Evolutionary conservation across 352 stramenopile genomes (phyloP).

Genomic region (Globisporangium carolinianum): DNA sequence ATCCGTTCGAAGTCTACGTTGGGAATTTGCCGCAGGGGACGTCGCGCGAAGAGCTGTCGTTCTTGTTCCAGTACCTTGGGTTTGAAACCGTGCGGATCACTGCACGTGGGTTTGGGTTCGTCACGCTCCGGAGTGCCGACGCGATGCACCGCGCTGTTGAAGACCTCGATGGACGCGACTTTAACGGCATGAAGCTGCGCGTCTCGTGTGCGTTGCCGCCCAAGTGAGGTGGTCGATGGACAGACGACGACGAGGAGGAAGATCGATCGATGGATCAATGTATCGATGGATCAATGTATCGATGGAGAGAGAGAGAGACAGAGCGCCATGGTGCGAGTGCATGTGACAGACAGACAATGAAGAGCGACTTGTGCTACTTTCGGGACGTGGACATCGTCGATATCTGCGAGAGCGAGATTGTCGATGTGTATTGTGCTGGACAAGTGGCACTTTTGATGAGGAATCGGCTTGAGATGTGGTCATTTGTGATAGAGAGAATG

Average conservation of each 20-base stretch:
- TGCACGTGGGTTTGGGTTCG: constrained; percentile 73
- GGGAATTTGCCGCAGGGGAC: constrained; percentile 77
- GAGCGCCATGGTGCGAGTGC: no score
- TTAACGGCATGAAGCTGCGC: constrained; percentile 72
- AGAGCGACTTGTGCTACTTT: no score
- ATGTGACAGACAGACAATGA: no score
- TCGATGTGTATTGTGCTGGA: not conserved
- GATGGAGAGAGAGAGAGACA: no score
- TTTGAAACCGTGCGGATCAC: constrained; percentile 85
- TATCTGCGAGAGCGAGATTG: not conserved
- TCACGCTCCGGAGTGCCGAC: constrained; percentile 68
- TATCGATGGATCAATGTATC: no score
- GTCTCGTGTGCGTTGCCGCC: constrained; percentile 54
- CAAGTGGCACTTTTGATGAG: no score
- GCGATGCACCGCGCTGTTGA: constrained; percentile 77
- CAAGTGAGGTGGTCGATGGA: constrained; percentile 17
- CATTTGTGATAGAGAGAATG: not conserved
- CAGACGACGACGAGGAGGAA: not conserved
- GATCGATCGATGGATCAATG: not conserved
- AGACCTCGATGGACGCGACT: constrained; percentile 72
- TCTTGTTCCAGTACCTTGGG: constrained; percentile 74
- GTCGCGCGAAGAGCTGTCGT: constrained; percentile 70
- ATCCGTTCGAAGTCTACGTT: constrained; percentile 78
- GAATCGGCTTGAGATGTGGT: no score
- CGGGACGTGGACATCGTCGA: no score